Base-by-base conservation (phyloP, 306 rosid genomes). In the Senna siamea region DNA sequence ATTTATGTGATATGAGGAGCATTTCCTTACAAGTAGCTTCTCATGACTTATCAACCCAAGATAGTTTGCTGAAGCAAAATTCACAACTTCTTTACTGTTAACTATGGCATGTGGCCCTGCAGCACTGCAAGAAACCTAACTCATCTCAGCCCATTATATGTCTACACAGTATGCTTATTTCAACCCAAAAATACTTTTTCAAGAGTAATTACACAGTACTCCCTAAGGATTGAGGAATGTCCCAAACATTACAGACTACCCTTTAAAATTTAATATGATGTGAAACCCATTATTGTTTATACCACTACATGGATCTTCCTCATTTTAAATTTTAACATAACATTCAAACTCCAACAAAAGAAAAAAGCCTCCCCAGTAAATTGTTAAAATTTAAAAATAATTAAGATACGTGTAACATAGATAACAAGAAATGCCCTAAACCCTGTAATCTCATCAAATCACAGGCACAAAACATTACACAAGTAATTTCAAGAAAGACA, bases 51-150 rank as follows among this genome's bases (percentile, higher is more conserved):
- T 83, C 79, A 95, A 78, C 55, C 98, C 98, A 72, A 95, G 98
- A 90, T 88, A 95, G 86, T 95, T 90, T 78, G 99, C 99, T 41
- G 99, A 84, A 78, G 98, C 82, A 76, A 95, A 95, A 82, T 95
- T 95, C 80, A 95, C 97, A 30, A 95, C 98, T 73, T 92, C 98
- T 82, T 88, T 92, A 57, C 98, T 96, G 37, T 88, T 86, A 69
- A 95, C 69, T 58, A 80, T 70, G 73, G 96, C 55, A 80, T 92
- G 97, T 22, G 97, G 93, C 71, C 97, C 92, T 75, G 99, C 93
- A 90, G 99, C 91, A 88, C 99, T 95, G 98, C 83, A 82, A 54
- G 72, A 83, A 69, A 78, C 34, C 51, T 23, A 76, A 59, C 56
- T 77, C 69, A 66, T 77, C 35, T 72, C 59, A 77, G 66, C 69